These are phyloP conservation scores for Tricholoma hemisulphureum DNA, from an alignment of 768 basidiomycete genomes.

Conservation along the genomic window DNA sequence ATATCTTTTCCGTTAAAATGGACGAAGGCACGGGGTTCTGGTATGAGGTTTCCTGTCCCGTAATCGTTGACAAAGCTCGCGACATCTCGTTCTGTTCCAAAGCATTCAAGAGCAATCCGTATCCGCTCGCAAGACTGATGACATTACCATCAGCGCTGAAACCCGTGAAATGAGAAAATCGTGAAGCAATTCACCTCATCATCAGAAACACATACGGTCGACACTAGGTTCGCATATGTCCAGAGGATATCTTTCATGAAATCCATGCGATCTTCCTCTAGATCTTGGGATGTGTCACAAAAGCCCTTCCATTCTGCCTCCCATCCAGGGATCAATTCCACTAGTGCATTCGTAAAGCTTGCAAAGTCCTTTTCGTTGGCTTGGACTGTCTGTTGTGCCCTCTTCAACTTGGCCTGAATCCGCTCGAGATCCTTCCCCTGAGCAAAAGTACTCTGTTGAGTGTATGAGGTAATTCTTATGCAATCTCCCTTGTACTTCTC, in stretches of 20 bases:
- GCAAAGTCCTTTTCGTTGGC: slow-evolving; percentile 89
- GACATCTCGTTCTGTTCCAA: slow-evolving; percentile 83
- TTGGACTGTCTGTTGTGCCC: slow-evolving; percentile 82
- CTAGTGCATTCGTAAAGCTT: slow-evolving; percentile 72
- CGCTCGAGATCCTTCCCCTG: slow-evolving; percentile 90
- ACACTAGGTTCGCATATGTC: slow-evolving; percentile 92
- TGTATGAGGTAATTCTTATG: slow-evolving; percentile 84
- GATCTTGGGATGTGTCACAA: slow-evolving; percentile 94
- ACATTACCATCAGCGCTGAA: slow-evolving; percentile 2
- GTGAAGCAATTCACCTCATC: slow-evolving; percentile 63
- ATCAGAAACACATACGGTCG: slow-evolving; percentile 91
- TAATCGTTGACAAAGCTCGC: slow-evolving; percentile 83
- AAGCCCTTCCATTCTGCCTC: slow-evolving; percentile 92
- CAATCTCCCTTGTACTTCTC: slow-evolving; percentile 91
- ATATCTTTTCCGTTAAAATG: slow-evolving; percentile 50
- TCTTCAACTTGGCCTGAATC: slow-evolving; percentile 77
- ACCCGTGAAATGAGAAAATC: background rate
- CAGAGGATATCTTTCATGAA: slow-evolving; percentile 94
- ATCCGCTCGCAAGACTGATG: slow-evolving; percentile 86
- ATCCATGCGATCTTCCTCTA: slow-evolving; percentile 93
- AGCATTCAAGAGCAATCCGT: slow-evolving; percentile 79
- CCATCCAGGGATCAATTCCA: slow-evolving; percentile 78
- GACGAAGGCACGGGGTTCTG: slow-evolving; percentile 73
- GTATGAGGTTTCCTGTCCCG: slow-evolving; percentile 82
- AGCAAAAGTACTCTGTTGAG: slow-evolving; percentile 77